These are phyloP conservation scores for Panus rudis DNA, from an alignment of 768 basidiomycete species.

Conservation along the genomic window DNA sequence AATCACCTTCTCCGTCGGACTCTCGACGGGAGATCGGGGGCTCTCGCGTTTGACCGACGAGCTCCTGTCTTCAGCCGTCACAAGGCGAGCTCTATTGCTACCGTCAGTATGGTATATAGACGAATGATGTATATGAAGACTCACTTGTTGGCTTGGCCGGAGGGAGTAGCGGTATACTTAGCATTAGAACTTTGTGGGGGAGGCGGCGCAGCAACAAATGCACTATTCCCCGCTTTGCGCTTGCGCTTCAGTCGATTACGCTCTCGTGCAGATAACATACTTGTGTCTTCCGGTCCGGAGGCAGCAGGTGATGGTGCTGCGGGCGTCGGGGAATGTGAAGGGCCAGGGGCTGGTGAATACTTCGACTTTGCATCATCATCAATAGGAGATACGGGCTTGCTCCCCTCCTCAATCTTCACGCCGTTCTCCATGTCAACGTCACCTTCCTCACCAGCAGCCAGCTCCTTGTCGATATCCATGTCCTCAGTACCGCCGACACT, in stretches of 20 bases:
- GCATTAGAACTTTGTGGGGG: slow-evolving; percentile 53
- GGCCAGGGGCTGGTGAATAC: slow-evolving; percentile 30
- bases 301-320: slow-evolving; percentile 21
- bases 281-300: slow-evolving; percentile 42
- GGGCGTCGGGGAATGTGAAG: slow-evolving; percentile 40
- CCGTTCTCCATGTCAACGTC: slow-evolving; percentile 38
- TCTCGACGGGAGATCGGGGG: slow-evolving; percentile 38
- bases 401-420: slow-evolving; percentile 36
- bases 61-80: slow-evolving; percentile 54
- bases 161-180: slow-evolving; percentile 54
- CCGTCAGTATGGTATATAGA: not conserved
- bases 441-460: slow-evolving; percentile 50
- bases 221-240: slow-evolving; percentile 78
- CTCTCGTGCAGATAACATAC: slow-evolving; percentile 81
- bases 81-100: slow-evolving; percentile 56
- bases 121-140: slow-evolving; percentile 16
- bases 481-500: slow-evolving; percentile 64
- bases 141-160: slow-evolving; percentile 55
- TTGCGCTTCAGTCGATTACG: slow-evolving; percentile 93
- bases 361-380: too few relatives aligned
- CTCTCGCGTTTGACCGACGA: slow-evolving; percentile 47
- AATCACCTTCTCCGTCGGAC: slow-evolving; percentile 55
- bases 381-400: slow-evolving; percentile 14
- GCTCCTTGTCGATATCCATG: slow-evolving; percentile 82
- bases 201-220: slow-evolving; percentile 66